These are phyloP conservation scores for Clonostachys solani DNA, from an alignment of 2,329 filamentous ascomycete genomes.

Conservation along the genomic window DNA sequence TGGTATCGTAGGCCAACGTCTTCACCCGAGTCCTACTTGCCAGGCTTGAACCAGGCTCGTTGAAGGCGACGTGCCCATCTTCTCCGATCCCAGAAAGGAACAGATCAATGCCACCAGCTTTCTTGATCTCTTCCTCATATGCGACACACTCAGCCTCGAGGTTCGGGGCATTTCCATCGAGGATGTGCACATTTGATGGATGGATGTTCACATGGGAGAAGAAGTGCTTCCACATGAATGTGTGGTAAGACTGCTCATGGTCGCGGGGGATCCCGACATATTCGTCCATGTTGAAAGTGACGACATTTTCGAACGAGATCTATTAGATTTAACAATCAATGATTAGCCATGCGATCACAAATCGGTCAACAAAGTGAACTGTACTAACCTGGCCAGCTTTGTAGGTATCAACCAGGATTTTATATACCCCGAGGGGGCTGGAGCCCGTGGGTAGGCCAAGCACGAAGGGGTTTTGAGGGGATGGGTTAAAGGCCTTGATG, in stretches of 20 bases:
- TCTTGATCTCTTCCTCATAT: conserved; percentile 75
- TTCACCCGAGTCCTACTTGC: conserved; percentile 78
- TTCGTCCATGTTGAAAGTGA: conserved; percentile 94
- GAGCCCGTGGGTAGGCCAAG: conserved; percentile 81
- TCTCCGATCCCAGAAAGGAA: conserved; percentile 83
- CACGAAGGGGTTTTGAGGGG: conserved; percentile 70
- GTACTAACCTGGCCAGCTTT: conserved; percentile 55
- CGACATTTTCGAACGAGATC: conserved; percentile 82
- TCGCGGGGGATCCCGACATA: conserved; percentile 81
- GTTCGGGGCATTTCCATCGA: conserved; percentile 75
- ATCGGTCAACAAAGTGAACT: conserved; percentile 7
- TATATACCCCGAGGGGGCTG: conserved; percentile 75
- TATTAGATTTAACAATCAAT: conserved; percentile 19
- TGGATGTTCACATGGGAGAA: conserved; percentile 82
- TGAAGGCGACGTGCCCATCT: conserved; percentile 87
- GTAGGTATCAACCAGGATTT: conserved; percentile 66
- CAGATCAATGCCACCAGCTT: conserved; percentile 74
- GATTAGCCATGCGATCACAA: background rate
- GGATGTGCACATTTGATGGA: conserved; percentile 78
- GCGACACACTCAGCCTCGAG: conserved; percentile 72
- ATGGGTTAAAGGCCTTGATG: conserved; percentile 74
- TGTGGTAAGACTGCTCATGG: conserved; percentile 83
- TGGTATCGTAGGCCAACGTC: conserved; percentile 83
- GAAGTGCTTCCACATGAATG: conserved; percentile 91
- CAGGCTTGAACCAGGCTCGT: conserved; percentile 79